Evolutionary conservation across 2,329 filamentous ascomycete genomes (phyloP).

Genomic region (Phialophora tarda): DNA sequence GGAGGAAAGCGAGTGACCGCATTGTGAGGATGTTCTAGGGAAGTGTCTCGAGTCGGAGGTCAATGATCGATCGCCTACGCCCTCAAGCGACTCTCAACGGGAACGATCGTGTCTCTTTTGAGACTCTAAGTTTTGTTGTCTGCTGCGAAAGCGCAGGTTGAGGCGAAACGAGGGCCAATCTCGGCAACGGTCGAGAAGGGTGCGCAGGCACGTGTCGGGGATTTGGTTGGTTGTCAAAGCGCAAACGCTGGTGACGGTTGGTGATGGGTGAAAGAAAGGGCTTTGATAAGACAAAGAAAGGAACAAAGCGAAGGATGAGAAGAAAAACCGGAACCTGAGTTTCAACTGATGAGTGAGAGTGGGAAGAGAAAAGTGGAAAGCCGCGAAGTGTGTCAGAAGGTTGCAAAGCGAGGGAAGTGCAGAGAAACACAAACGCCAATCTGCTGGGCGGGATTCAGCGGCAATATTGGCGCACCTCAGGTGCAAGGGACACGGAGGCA

Average conservation of each 20-base stretch:
- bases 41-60: constrained; percentile 3
- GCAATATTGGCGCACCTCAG: constrained; percentile 17
- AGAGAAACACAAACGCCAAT: constrained; percentile 6
- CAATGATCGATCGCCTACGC: constrained; percentile 19
- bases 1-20: constrained; percentile 28
- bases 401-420: constrained; percentile 19
- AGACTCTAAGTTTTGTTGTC: constrained; percentile 6
- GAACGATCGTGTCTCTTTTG: background rate
- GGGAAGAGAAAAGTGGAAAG: constrained; percentile 8
- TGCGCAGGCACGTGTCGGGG: constrained; percentile 14
- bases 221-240: constrained; percentile 4
- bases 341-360: constrained; percentile 18
- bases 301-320: constrained; percentile 28
- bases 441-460: constrained; percentile 4
- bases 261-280: constrained; percentile 6
- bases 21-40: constrained; percentile 21
- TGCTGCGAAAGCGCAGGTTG: constrained; percentile 8
- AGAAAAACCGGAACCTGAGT: constrained; percentile 15
- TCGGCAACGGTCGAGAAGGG: constrained; percentile 14
- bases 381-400: constrained; percentile 19
- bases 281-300: constrained; percentile 19
- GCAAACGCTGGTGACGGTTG: constrained; percentile 1
- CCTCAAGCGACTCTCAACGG: constrained; percentile 12
- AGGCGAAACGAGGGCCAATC: constrained; percentile 5
- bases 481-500: background rate